Conservation (phyloP, 2,329 filamentous ascomycete species). For the Fusarium cicatricum region DNA sequence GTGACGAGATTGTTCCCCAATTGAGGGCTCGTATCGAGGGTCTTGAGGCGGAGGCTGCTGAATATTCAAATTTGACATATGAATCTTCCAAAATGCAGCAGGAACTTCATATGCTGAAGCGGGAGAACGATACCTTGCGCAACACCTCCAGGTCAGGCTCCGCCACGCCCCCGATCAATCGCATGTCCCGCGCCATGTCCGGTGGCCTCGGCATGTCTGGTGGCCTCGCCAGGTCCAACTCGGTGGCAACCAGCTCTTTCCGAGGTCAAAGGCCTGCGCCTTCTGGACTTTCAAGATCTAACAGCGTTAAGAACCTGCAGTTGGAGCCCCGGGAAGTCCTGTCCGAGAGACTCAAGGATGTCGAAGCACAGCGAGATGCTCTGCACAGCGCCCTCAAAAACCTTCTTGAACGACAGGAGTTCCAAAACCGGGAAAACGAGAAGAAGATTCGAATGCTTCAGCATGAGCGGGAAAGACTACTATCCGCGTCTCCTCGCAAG, state of each 20-base stretch:
- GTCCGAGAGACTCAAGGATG: conserved; percentile 85
- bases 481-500: conserved; percentile 73
- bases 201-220: conserved; percentile 66
- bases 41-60: conserved; percentile 76
- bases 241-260: conserved; percentile 65
- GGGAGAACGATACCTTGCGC: conserved; percentile 70
- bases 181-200: conserved; percentile 45
- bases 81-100: conserved; percentile 88
- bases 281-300: conserved; percentile 65
- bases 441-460: conserved; percentile 83
- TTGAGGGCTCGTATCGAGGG: conserved; percentile 79
- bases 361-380: conserved; percentile 92
- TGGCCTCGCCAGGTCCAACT: conserved; percentile 74
- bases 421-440: conserved; percentile 82
- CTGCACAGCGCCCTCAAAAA: conserved; percentile 87
- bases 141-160: conserved; percentile 45
- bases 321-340: conserved; percentile 72
- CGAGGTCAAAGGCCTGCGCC: conserved; percentile 52
- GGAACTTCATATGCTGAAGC: conserved; percentile 76
- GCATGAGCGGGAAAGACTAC: conserved; percentile 77
- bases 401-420: conserved; percentile 84
- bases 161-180: conserved; percentile 35
- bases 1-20: conserved; percentile 86
- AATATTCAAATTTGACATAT: conserved; percentile 77
- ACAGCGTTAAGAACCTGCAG: conserved; percentile 59